A percentile compares a stretch with the other conserved stretches of the same genome.
These are phyloP conservation scores for Citrus glauca DNA, from an alignment of 345 rosid species.

Conservation along the genomic window DNA sequence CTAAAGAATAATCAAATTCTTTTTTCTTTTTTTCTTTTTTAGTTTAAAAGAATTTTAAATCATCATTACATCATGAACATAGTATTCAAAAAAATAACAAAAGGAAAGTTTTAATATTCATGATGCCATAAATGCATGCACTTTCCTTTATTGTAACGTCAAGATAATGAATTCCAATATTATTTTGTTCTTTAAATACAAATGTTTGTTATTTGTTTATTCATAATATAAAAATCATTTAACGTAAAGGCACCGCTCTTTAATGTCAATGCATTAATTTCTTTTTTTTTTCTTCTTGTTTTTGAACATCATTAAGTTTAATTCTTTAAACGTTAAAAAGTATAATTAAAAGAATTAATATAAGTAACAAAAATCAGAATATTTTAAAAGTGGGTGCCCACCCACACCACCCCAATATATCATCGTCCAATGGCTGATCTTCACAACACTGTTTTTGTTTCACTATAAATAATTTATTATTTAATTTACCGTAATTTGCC, in stretches of 20 bases:
- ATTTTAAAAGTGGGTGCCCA: background rate
- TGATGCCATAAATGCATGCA: background rate
- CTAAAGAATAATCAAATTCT: background rate
- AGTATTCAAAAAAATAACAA: background rate
- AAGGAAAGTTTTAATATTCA: background rate
- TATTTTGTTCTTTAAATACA: background rate
- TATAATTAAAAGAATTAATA: background rate
- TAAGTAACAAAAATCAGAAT: background rate
- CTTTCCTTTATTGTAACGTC: constrained; percentile 35
- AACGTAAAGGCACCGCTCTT: background rate
- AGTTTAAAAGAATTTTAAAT: background rate
- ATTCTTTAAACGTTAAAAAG: background rate
- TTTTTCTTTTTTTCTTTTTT: background rate
- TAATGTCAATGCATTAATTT: background rate
- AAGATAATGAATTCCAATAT: constrained; percentile 4
- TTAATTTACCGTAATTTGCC: background rate
- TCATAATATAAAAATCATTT: background rate
- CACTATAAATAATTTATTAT: constrained; percentile 4
- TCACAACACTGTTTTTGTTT: background rate
- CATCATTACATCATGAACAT: constrained; percentile 8
- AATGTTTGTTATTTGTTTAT: background rate
- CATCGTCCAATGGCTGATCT: background rate
- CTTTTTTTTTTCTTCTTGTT: too few species aligned
- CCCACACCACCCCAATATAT: background rate
- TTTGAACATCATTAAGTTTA: background rate